Evolutionary conservation across 139 green algal genomes (phyloP).

Genomic region (Microglena sp.): DNA sequence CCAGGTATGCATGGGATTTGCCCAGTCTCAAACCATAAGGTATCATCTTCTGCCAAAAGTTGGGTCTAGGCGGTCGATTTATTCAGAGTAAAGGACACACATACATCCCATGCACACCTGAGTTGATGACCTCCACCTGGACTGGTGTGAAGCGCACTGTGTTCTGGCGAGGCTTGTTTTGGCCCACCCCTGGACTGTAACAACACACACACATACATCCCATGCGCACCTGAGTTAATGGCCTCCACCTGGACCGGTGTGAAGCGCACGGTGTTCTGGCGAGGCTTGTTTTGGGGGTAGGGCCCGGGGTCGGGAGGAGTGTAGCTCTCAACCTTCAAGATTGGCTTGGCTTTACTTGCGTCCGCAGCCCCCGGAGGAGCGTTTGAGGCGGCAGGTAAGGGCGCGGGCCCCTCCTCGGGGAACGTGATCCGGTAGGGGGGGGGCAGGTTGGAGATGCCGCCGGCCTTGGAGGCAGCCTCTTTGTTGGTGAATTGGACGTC

Average conservation of each 20-base stretch:
- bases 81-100: too few relatives aligned
- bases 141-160: constrained; percentile 87
- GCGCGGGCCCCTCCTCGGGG: constrained; percentile 14
- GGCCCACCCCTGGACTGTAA: too few relatives aligned
- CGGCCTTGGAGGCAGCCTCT: neutral
- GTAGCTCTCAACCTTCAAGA: constrained; percentile 70
- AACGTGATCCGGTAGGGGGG: constrained; percentile 85
- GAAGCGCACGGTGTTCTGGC: constrained; percentile 82
- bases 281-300: constrained; percentile 70
- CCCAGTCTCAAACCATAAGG: too few relatives aligned
- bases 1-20: too few relatives aligned
- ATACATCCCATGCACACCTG: too few relatives aligned
- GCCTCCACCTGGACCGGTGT: constrained; percentile 70
- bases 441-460: neutral
- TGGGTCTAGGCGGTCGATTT: too few relatives aligned
- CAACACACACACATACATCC: too few relatives aligned
- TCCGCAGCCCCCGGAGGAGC: neutral
- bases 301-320: constrained; percentile 69
- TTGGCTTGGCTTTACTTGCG: constrained; percentile 7
- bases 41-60: too few relatives aligned
- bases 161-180: constrained; percentile 73
- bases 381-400: neutral
- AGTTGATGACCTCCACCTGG: constrained; percentile 40
- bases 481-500: too few relatives aligned
- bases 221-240: constrained; percentile 17